These are phyloP conservation scores for Aspergillus novoparasiticus DNA, from an alignment of 2,329 filamentous ascomycete genomes.

Conservation along the genomic window DNA sequence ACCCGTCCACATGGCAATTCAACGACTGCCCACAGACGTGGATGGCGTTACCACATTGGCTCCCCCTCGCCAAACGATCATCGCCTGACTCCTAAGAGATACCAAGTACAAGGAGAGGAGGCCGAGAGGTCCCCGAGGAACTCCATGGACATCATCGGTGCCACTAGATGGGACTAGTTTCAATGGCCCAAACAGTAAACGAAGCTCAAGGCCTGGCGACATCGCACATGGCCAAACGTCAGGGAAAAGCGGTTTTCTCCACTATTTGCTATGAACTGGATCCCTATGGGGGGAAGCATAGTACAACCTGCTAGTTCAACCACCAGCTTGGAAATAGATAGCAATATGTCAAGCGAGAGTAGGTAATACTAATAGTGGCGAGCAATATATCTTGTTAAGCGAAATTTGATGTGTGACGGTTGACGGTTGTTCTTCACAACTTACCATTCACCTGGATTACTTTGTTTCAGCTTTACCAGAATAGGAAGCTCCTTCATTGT, in stretches of 20 bases:
- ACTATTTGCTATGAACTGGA: not conserved
- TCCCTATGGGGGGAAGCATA: not conserved
- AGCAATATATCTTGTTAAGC: not conserved
- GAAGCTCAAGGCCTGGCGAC: not conserved
- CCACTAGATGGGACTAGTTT: not conserved
- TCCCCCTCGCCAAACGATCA: not conserved
- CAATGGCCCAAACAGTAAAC: not conserved
- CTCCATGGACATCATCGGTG: not conserved
- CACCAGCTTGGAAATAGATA: not conserved
- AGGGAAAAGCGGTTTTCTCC: not conserved
- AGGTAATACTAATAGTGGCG: not conserved
- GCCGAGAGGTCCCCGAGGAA: not conserved
- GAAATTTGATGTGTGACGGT: not conserved
- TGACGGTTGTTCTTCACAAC: constrained; percentile 4
- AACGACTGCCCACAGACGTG: constrained; percentile 12
- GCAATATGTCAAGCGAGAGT: not conserved
- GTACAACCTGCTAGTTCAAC: not conserved
- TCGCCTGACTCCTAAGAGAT: not conserved
- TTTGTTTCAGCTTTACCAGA: not conserved
- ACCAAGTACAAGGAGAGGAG: not conserved
- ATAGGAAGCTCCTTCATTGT: not conserved
- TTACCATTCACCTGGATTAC: constrained; percentile 8
- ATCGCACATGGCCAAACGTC: not conserved
- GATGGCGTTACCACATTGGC: constrained; percentile 13
- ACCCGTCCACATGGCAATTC: constrained; percentile 28